A percentile compares a stretch with the other conserved stretches of the same genome.
These are phyloP conservation scores for Trichoderma parareesei DNA, from an alignment of 495 filamentous ascomycete genomes.

Conservation along the genomic window DNA sequence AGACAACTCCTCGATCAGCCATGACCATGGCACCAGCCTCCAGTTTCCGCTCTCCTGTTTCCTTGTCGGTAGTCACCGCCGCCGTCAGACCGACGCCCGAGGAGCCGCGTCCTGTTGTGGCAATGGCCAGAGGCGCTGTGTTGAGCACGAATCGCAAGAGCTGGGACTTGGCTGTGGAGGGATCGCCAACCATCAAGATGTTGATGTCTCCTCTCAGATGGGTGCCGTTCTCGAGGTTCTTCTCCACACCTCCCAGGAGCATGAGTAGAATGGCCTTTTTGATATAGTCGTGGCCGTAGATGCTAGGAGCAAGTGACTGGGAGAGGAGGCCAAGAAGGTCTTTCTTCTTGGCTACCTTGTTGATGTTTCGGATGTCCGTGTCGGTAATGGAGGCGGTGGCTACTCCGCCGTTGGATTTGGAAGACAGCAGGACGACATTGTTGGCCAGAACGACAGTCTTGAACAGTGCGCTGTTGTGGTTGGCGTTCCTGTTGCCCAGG, in stretches of 20 bases:
- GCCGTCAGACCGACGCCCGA: conserved; percentile 98
- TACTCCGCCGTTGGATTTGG: conserved; percentile 90
- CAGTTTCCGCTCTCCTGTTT: conserved; percentile 89
- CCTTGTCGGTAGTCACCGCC: conserved; percentile 92
- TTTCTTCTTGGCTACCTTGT: conserved; percentile 92
- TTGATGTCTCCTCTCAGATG: conserved; percentile 98
- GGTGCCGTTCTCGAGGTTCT: conserved; percentile 96
- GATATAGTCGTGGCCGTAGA: conserved; percentile 95
- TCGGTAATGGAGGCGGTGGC: conserved; percentile 92
- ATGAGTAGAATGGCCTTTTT: conserved; percentile 97
- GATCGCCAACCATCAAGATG: conserved; percentile 98
- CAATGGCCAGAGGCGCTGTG: conserved; percentile 93
- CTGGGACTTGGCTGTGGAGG: conserved; percentile 97
- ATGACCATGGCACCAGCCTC: conserved; percentile 99
- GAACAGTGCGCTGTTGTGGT: conserved; percentile 80
- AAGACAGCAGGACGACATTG: conserved; percentile 89
- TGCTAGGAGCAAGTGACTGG: conserved; percentile 96
- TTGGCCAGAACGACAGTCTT: conserved; percentile 90
- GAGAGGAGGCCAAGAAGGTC: conserved; percentile 88
- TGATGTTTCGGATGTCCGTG: conserved; percentile 96
- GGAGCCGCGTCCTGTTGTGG: conserved; percentile 93
- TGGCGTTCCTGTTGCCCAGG: conserved; percentile 86
- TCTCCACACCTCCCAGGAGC: conserved; percentile 97
- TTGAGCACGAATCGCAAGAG: conserved; percentile 96
- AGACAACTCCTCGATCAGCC: conserved; percentile 92